Percentiles rank a stretch among this genome's conserved stretches.
phyloP scores from a whole-genome alignment of 169 alveolate species.

The Plasmodium ovale region DNA sequence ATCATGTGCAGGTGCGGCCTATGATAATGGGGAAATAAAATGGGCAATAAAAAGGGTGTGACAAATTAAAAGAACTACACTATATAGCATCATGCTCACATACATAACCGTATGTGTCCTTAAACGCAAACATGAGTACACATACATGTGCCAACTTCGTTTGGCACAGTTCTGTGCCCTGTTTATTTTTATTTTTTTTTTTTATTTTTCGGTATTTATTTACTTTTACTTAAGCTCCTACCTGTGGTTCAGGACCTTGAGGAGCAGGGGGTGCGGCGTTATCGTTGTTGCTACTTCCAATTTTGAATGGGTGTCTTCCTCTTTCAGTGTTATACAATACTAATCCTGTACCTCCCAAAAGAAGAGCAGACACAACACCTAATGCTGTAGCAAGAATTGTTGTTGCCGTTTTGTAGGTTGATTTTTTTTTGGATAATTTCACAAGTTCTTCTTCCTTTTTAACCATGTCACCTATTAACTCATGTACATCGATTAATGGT shows the following conservation, averaged over 20 bases:
- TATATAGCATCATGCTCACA: too few species aligned
- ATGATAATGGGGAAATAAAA: too few species aligned
- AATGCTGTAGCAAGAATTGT: constrained; percentile 31
- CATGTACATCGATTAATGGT: constrained; percentile 51
- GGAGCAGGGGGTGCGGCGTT: not conserved
- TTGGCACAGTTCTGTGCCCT: too few species aligned
- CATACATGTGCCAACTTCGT: too few species aligned
- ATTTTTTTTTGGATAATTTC: constrained; percentile 3
- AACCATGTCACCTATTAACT: constrained; percentile 40
- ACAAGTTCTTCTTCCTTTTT: constrained; percentile 61
- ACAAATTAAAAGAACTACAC: too few species aligned
- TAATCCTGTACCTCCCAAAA: constrained; percentile 57
- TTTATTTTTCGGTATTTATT: not conserved
- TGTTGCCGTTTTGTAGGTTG: not conserved
- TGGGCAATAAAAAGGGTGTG: too few species aligned
- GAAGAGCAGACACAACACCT: constrained; percentile 35
- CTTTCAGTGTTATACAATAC: constrained; percentile 22
- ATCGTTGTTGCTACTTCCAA: not conserved
- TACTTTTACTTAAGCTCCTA: not conserved
- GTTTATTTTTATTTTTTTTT: too few species aligned
- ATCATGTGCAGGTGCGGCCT: too few species aligned
- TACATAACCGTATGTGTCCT: too few species aligned
- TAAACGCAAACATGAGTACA: too few species aligned
- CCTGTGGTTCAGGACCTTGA: not conserved
- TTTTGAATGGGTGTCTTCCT: constrained; percentile 59